Conservation (phyloP, 2,329 filamentous ascomycete species). For the Xylaria sp. region DNA sequence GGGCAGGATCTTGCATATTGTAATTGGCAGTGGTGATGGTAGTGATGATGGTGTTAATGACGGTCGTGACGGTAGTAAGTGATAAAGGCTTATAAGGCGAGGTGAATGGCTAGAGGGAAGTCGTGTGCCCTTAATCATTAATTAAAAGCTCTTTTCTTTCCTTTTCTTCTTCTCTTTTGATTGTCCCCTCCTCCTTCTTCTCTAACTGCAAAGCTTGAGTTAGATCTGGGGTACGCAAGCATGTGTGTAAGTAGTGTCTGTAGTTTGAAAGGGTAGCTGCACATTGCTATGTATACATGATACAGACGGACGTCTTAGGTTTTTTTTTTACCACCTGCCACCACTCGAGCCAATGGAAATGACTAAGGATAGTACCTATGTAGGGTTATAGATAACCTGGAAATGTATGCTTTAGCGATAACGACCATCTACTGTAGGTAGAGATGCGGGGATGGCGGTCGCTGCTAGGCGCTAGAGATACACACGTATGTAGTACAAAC, state of each 20-base stretch:
- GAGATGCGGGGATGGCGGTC: no score
- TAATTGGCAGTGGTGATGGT: slow-evolving; percentile 15
- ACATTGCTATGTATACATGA: neutral
- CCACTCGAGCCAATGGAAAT: no score
- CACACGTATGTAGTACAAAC: no score
- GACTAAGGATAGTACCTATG: no score
- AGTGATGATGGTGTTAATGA: neutral
- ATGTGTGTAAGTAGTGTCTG: neutral
- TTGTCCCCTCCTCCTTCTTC: neutral
- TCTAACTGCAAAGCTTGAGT: neutral
- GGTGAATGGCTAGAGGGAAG: neutral
- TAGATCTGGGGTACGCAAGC: neutral
- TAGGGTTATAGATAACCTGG: no score
- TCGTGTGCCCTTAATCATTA: neutral
- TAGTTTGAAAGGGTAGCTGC: neutral
- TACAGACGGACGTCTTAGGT: no score
- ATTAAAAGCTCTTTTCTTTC: neutral
- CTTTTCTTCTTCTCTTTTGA: neutral
- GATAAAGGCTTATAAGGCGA: slow-evolving; percentile 6
- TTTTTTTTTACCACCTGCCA: no score
- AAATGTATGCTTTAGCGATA: no score
- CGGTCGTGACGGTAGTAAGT: neutral
- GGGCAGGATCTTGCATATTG: slow-evolving; percentile 40
- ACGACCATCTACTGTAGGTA: no score
- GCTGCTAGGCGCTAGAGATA: no score